phyloP scores from a whole-genome alignment of 352 stramenopile genomes.

The Pythium dissimile region DNA sequence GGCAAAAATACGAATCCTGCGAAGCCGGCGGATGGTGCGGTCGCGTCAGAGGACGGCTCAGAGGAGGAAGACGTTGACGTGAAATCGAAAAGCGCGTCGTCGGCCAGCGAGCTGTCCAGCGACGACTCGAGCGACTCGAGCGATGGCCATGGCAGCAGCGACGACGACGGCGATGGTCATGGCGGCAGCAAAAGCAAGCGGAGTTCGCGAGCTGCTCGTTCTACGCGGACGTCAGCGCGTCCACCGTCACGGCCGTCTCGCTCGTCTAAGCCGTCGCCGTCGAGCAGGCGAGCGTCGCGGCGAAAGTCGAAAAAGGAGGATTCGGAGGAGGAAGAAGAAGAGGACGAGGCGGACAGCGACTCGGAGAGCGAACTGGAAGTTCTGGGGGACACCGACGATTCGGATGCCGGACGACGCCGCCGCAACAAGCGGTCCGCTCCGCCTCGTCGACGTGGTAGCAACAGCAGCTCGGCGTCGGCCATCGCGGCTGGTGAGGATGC shows the following conservation, averaged over 20 bases:
- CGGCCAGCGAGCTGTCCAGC: conserved; percentile 58
- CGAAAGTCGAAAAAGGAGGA: conserved; percentile 14
- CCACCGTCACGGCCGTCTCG: conserved; percentile 21
- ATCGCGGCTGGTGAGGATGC: background rate
- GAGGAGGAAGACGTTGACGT: conserved; percentile 34
- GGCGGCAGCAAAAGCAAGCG: conserved; percentile 20
- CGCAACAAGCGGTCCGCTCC: background rate
- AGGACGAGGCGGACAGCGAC: conserved; percentile 12
- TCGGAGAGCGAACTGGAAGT: conserved; percentile 20
- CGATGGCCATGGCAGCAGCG: conserved; percentile 44
- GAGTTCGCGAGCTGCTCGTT: background rate
- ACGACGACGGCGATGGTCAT: conserved; percentile 14
- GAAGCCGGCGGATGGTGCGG: background rate
- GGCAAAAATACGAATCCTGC: conserved; percentile 8
- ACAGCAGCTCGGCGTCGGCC: background rate
- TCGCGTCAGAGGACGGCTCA: background rate
- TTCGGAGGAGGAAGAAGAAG: too few relatives aligned
- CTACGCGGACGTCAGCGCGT: too few relatives aligned
- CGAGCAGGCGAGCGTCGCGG: background rate
- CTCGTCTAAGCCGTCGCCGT: background rate
- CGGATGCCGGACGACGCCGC: background rate
- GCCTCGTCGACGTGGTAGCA: background rate
- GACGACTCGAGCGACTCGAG: conserved; percentile 44
- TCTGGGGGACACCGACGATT: conserved; percentile 13
- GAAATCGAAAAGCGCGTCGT: conserved; percentile 63